These are phyloP conservation scores for Aspergillus uvarum DNA, from an alignment of 2,329 filamentous ascomycete genomes.

Conservation along the genomic window DNA sequence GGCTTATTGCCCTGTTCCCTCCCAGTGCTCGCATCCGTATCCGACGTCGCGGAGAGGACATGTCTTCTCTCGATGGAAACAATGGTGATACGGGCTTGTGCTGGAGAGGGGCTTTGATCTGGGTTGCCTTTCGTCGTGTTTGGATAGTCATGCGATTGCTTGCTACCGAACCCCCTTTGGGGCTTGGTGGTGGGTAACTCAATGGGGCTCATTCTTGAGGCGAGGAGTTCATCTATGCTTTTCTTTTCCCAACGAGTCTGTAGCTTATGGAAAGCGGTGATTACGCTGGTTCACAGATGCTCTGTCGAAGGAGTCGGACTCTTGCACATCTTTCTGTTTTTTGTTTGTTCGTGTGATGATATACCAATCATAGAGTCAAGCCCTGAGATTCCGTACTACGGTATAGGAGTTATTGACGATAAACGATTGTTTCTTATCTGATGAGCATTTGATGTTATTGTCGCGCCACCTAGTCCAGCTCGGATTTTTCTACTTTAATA, in stretches of 20 bases:
- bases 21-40: conserved; percentile 47
- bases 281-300: conserved; percentile 50
- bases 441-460: conserved; percentile 37
- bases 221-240: conserved; percentile 69
- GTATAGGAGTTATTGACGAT: conserved; percentile 48
- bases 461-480: conserved; percentile 13
- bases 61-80: conserved; percentile 32
- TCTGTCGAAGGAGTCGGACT: conserved; percentile 70
- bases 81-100: conserved; percentile 36
- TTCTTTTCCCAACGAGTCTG: conserved; percentile 48
- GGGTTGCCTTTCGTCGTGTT: conserved; percentile 82
- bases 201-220: conserved; percentile 99
- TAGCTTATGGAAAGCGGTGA: conserved; percentile 57
- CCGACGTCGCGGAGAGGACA: conserved; percentile 44
- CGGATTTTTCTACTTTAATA: no score
- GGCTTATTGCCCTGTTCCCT: conserved; percentile 68
- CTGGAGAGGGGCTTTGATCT: conserved; percentile 43
- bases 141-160: conserved; percentile 98
- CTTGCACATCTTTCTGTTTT: conserved; percentile 16
- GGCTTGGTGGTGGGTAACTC: conserved; percentile 71
- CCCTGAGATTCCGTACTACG: conserved; percentile 67
- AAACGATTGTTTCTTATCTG: conserved; percentile 52
- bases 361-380: conserved; percentile 96
- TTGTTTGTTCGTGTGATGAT: conserved; percentile 77
- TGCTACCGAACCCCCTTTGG: conserved; percentile 34